A percentile compares a stretch with the other conserved stretches of the same genome.
These are phyloP conservation scores for Musa troglodytarum DNA, from an alignment of 176 grass and related monocot genomes.

Conservation along the genomic window DNA sequence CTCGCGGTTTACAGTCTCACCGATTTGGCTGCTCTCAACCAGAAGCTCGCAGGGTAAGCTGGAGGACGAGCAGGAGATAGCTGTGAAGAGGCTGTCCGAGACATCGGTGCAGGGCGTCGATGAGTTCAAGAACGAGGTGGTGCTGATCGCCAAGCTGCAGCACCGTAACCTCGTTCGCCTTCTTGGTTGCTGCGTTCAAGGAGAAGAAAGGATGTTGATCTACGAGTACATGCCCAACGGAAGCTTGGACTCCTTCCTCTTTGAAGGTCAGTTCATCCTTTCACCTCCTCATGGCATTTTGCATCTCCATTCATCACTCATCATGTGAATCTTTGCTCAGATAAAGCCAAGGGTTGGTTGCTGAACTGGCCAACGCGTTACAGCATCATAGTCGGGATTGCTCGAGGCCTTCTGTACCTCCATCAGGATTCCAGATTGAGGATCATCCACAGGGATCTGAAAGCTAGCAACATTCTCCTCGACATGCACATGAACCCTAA, in stretches of 20 bases:
- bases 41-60: background rate
- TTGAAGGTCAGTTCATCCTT: background rate
- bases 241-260: conserved; percentile 8
- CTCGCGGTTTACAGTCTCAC: background rate
- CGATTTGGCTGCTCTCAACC: background rate
- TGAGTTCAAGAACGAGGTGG: conserved; percentile 19
- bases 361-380: conserved; percentile 58
- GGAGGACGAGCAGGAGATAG: conserved; percentile 13
- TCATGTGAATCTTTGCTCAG: background rate
- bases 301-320: background rate
- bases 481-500: conserved; percentile 12
- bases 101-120: conserved; percentile 14
- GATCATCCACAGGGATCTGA: too few species aligned
- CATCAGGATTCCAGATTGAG: too few species aligned
- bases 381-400: conserved; percentile 38
- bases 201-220: too few species aligned
- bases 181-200: too few species aligned
- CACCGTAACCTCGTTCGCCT: too few species aligned
- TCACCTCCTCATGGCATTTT: background rate
- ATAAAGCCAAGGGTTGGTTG: conserved; percentile 31
- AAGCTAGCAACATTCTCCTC: too few species aligned
- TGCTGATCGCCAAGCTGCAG: too few species aligned
- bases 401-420: too few species aligned
- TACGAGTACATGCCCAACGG: too few species aligned
- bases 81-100: conserved; percentile 23